These are phyloP conservation scores for Zangia roseola DNA, from an alignment of 768 basidiomycete genomes.

Conservation along the genomic window DNA sequence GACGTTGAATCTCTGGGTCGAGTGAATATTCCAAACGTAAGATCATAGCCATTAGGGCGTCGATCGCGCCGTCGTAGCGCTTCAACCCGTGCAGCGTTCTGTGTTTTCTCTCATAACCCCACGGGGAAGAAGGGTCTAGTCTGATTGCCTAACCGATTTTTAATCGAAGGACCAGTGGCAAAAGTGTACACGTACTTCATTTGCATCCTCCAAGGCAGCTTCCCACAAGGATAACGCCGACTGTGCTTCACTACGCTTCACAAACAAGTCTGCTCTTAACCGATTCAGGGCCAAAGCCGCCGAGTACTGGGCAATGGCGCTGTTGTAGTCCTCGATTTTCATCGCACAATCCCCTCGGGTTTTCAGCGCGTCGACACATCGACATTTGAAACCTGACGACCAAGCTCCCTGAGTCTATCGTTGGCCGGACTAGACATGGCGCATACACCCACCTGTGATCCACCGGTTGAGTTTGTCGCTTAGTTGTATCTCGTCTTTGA, in stretches of 20 bases:
- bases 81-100: conserved; percentile 8
- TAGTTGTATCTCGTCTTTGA: conserved; percentile 9
- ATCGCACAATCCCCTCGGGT: conserved; percentile 9
- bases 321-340: not conserved
- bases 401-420: not conserved
- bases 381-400: conserved; percentile 8
- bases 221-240: conserved; percentile 4
- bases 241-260: conserved; percentile 16
- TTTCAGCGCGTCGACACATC: conserved; percentile 4
- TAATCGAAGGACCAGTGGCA: not conserved
- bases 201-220: conserved; percentile 14
- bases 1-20: conserved; percentile 12
- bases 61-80: conserved; percentile 13
- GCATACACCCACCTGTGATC: conserved; percentile 7
- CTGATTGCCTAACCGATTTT: conserved; percentile 7
- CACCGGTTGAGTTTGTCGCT: conserved; percentile 4
- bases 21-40: conserved; percentile 8
- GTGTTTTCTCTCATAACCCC: conserved; percentile 16
- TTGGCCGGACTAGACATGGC: not conserved
- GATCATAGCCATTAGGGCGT: conserved; percentile 5
- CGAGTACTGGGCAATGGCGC: conserved; percentile 13
- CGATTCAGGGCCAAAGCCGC: conserved; percentile 3
- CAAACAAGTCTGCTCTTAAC: not conserved
- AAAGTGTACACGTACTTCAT: conserved; percentile 9
- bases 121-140: conserved; percentile 10